Evolutionary conservation across 208 protist species (phyloP), one percentile per base, ranked within the genome.

Genomic region (Acanthamoeba royreba): DNA sequence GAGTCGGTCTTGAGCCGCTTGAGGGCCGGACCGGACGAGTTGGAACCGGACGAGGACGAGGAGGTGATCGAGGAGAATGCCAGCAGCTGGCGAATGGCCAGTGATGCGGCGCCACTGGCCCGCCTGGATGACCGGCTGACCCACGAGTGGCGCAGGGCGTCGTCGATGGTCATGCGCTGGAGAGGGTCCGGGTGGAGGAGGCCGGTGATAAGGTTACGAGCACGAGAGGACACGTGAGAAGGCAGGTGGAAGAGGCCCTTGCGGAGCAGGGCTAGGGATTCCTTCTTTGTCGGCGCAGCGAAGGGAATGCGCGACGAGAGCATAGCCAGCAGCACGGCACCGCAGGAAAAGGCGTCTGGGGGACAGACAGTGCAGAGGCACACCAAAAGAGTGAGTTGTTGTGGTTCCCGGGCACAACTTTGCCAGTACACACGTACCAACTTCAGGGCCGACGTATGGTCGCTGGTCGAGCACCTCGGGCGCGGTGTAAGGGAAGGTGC

Each of bases 391-490:
- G n/a, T n/a, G n/a, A n/a, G n/a, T n/a, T n/a, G n/a, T n/a, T n/a
- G n/a, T n/a, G n/a, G n/a, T n/a, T n/a, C n/a, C n/a, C n/a, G n/a
- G n/a, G n/a, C n/a, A n/a, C n/a, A n/a, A n/a, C n/a, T n/a, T n/a
- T n/a, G n/a, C n/a, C n/a, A n/a, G n/a, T n/a, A n/a, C n/a, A n/a
- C n/a, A n/a, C n/a, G n/a, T n/a, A n/a, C n/a, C n/a, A 33, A 88
- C 79, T 47, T 88, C 79, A 19, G 79, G 79, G 17, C 79, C 79
- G 31, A 88, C 46, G 47, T 88, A 88, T 28, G 79, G 47, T 2
- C 79, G 42, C 47, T 53, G 79, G 79, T 88, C 79, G 47, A 88
- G 28, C 8, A 88, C 79, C 79, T 88, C 79, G 79, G 79, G 79
- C n/a, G 79, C 79, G 1, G 79, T 61, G 79, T 88, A 88, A n/a